These are phyloP conservation scores for Alloteropsis angusta DNA, from an alignment of 202 grass and related monocot genomes.

Conservation along the genomic window DNA sequence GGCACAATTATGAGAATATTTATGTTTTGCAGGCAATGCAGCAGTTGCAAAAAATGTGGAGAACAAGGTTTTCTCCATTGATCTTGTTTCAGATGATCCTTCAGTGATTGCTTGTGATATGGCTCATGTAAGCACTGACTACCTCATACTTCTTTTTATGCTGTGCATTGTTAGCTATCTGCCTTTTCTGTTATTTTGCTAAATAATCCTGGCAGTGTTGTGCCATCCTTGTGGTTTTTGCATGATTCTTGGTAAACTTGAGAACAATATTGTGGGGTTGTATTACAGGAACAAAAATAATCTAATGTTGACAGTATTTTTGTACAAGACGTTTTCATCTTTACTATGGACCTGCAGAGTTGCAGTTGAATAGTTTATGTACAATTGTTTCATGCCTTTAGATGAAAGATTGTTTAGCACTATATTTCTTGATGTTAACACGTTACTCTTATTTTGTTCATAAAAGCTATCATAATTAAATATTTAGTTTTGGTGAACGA, in stretches of 20 bases:
- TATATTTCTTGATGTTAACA: not conserved
- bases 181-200: not conserved
- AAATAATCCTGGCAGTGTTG: not conserved
- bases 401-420: not conserved
- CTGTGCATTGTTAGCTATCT: not conserved
- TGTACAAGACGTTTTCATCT: too few species aligned
- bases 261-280: not conserved
- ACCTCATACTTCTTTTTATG: not conserved
- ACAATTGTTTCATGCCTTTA: not conserved
- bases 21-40: constrained; percentile 46
- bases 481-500: not conserved
- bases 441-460: not conserved
- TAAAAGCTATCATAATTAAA: not conserved
- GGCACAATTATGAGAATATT: constrained; percentile 2
- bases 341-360: not conserved
- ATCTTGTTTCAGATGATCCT: constrained; percentile 84
- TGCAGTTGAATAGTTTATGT: not conserved
- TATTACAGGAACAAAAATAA: too few species aligned
- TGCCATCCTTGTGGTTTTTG: not conserved
- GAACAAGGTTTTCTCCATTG: constrained; percentile 94
- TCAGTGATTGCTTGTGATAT: constrained; percentile 93
- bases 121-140: constrained; percentile 72
- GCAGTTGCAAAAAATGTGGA: constrained; percentile 80
- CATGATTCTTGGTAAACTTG: not conserved
- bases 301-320: too few species aligned